Conservation (phyloP, 345 rosid genomes). For the Pistacia atlantica region DNA sequence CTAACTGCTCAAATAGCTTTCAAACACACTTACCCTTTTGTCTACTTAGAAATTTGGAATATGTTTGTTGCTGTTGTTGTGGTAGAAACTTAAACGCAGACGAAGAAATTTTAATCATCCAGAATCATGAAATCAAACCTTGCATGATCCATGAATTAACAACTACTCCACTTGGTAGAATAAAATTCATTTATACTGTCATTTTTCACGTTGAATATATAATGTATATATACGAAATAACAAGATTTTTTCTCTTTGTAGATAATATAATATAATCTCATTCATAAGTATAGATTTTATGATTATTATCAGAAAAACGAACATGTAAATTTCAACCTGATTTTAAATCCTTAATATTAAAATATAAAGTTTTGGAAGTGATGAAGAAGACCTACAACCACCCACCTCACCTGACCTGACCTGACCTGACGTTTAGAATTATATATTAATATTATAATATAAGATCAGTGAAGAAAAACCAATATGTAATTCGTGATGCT, state of each 20-base stretch:
- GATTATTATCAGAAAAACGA: no score
- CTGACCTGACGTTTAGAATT: not conserved
- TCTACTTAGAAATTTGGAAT: not conserved
- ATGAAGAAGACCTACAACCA: not conserved
- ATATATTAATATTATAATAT: no score
- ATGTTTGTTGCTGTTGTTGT: no score
- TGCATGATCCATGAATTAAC: not conserved
- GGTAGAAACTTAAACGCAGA: not conserved
- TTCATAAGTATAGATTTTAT: no score
- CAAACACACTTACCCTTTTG: not conserved
- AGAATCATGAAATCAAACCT: not conserved
- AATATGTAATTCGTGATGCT: not conserved
- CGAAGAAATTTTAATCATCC: not conserved
- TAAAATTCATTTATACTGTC: no score
- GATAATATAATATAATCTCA: no score
- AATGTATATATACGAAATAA: no score
- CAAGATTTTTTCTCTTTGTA: no score
- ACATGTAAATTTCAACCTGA: not conserved
- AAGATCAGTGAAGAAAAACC: not conserved
- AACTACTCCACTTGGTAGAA: no score
- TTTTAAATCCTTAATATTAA: not conserved
- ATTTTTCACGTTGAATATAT: no score
- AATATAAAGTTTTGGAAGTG: not conserved
- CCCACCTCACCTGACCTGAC: not conserved
- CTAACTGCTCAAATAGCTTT: not conserved